Conservation (phyloP, 1,284 basidiomycete species). For the Cerrena zonata region DNA sequence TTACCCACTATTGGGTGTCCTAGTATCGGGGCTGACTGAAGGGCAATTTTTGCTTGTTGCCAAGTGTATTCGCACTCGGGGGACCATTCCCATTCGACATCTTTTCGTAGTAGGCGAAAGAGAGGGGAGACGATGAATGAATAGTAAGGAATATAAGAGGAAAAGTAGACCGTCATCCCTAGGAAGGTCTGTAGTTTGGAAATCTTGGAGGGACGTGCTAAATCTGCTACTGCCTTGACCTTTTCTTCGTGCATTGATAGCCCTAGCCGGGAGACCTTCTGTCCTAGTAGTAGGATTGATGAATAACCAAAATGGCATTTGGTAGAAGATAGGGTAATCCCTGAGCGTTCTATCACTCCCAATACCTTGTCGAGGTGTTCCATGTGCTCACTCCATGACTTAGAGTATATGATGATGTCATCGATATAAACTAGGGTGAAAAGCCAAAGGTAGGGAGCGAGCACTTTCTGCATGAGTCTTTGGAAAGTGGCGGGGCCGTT, state of each 20-base stretch:
- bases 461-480: conserved; percentile 33
- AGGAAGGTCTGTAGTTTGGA: conserved; percentile 26
- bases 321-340: conserved; percentile 29
- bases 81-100: conserved; percentile 14
- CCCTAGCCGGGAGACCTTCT: conserved; percentile 30
- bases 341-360: conserved; percentile 5
- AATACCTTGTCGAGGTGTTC: conserved; percentile 10
- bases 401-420: too few relatives aligned
- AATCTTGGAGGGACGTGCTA: conserved; percentile 21
- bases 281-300: conserved; percentile 31
- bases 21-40: too few relatives aligned
- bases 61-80: conserved; percentile 14
- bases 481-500: conserved; percentile 40
- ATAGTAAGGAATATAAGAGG: too few relatives aligned
- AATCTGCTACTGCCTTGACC: conserved; percentile 20
- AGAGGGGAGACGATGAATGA: conserved; percentile 25
- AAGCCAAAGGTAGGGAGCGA: conserved; percentile 37
- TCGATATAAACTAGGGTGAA: too few relatives aligned
- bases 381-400: conserved; percentile 18
- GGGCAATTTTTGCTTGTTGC: conserved; percentile 10
- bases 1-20: conserved; percentile 16
- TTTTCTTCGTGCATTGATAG: conserved; percentile 29
- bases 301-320: conserved; percentile 32
- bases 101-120: conserved; percentile 18
- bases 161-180: conserved; percentile 28